These are phyloP conservation scores for Candida albicans DNA, from an alignment of 1,139 yeast genomes.

Conservation along the genomic window DNA sequence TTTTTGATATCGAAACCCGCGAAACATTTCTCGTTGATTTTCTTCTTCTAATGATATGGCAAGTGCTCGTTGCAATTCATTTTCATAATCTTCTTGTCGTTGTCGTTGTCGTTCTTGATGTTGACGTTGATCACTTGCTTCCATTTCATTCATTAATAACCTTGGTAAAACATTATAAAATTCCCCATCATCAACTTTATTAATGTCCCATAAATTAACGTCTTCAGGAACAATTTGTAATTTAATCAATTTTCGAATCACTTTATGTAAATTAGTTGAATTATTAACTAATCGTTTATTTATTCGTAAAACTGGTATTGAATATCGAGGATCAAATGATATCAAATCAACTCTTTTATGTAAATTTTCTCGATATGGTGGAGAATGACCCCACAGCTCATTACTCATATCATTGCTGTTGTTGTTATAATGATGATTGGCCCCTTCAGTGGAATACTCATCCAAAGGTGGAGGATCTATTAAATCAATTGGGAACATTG, in stretches of 20 bases:
- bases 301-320: constrained; percentile 37
- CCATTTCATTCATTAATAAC: constrained; percentile 17
- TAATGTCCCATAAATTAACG: constrained; percentile 39
- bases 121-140: constrained; percentile 3
- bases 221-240: constrained; percentile 34
- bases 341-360: constrained; percentile 38
- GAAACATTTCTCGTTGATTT: constrained; percentile 9
- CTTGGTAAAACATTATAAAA: constrained; percentile 37
- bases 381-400: constrained; percentile 25
- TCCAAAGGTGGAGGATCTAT: constrained; percentile 21
- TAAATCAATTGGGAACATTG: constrained; percentile 4
- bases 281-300: constrained; percentile 33
- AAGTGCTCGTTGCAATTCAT: constrained; percentile 11
- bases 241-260: constrained; percentile 28
- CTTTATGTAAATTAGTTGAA: constrained; percentile 24
- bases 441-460: constrained; percentile 16
- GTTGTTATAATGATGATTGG: not conserved
- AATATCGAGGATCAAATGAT: constrained; percentile 43
- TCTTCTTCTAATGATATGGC: constrained; percentile 14
- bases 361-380: constrained; percentile 40
- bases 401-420: not conserved
- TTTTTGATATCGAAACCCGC: constrained; percentile 12
- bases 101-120: constrained; percentile 5
- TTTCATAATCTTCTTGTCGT: constrained; percentile 7
- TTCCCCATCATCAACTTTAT: constrained; percentile 38